Evolutionary conservation across 495 filamentous ascomycete genomes (phyloP), one percentile per base, ranked within the genome.

Genomic region (Aspergillus asperescens): DNA sequence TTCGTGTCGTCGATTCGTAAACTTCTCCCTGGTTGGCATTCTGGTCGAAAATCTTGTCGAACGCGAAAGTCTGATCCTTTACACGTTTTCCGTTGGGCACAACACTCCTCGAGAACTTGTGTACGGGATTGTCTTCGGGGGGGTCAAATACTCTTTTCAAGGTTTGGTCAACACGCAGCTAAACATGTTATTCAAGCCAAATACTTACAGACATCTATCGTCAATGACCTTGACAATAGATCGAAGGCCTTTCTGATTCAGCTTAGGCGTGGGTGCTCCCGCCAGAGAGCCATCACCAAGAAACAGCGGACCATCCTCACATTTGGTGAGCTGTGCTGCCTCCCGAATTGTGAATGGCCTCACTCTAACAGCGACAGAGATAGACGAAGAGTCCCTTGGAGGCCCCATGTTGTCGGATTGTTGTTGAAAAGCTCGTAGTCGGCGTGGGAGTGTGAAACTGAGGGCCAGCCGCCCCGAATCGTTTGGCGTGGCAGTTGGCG

Each of bases 11-110:
- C 4, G 89, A 81, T 68, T 97, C 92, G 76, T 97, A 99, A 0
- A 99, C 88, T 67, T 99, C 94, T 48, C 80, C 86, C 57, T 99
- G 93, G 0, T 86, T 84, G 38, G 89, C 86, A 63, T 89, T 96
- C 47, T 99, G 91, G 76, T 99, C 93, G 68, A 99, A 99, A 47
- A 99, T 86, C 31, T 86, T 78, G 70, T 99, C 93, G 71, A 99
- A 99, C 39, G 82, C 90, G 61, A 99, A 99, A 5, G 91, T 91
- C 67, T 96, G 92, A 64, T 99, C 93, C 67, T 99, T 99, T 60
- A 95, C 88, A 53, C 92, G 84, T 64, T 95, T 97, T 40, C 91
- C 90, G 46, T 83, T 76, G 7, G 90, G 86, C 1, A 93, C 82
- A 13, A 94, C 84, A 22, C 85, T 87, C 67, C 82, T 81, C 25